Evolutionary conservation across 2,329 filamentous ascomycete genomes (phyloP).

Genomic region (Plectosphaerella sp.): DNA sequence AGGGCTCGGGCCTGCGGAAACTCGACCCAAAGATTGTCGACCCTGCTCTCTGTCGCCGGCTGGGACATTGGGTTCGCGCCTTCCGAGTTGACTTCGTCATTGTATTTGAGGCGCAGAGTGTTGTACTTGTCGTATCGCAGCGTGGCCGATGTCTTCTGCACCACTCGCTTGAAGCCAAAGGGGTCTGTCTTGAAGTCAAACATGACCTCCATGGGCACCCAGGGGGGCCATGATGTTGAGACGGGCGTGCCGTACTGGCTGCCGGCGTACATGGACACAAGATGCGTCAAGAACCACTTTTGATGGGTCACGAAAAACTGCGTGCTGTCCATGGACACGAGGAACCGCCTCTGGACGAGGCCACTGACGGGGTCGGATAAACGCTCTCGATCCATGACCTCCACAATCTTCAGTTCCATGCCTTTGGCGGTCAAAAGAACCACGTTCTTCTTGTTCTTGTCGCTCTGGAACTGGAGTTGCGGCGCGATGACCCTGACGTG

Average conservation of each 20-base stretch:
- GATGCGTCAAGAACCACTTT: constrained; percentile 79
- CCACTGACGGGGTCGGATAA: constrained; percentile 91
- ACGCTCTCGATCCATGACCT: constrained; percentile 93
- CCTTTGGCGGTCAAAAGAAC: constrained; percentile 94
- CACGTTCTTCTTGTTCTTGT: constrained; percentile 96
- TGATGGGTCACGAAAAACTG: constrained; percentile 98
- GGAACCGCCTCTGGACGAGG: constrained; percentile 88
- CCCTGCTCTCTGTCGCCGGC: constrained; percentile 67
- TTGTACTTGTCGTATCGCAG: constrained; percentile 98
- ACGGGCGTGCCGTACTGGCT: constrained; percentile 84
- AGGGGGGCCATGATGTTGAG: constrained; percentile 91
- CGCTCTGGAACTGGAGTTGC: constrained; percentile 96
- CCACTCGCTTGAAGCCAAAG: constrained; percentile 95
- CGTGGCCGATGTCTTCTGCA: constrained; percentile 93
- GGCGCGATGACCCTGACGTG: constrained; percentile 93
- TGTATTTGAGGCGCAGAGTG: constrained; percentile 91
- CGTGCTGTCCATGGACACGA: constrained; percentile 93
- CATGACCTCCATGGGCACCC: constrained; percentile 98
- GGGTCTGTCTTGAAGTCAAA: constrained; percentile 92
- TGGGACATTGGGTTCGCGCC: constrained; percentile 44
- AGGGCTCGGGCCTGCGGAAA: constrained; percentile 93
- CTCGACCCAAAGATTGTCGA: constrained; percentile 95
- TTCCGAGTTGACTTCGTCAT: constrained; percentile 78
- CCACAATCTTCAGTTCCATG: constrained; percentile 96
- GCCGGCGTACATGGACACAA: constrained; percentile 89